Conservation (phyloP, 2,329 filamentous ascomycete species). For the Cytospora chrysosperma region DNA sequence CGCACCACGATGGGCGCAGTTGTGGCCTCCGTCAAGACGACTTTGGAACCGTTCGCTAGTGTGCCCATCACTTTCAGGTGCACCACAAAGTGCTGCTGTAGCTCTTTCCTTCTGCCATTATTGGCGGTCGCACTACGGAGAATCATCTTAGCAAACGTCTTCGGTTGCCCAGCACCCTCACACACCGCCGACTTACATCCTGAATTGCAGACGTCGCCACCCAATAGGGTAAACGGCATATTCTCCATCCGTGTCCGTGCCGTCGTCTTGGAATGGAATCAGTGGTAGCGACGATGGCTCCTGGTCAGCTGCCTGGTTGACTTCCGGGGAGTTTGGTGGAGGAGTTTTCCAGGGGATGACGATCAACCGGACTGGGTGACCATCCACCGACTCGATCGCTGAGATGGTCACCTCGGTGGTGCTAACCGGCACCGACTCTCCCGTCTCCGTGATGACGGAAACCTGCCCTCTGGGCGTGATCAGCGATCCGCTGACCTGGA, state of each 20-base stretch:
- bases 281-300: conserved; percentile 83
- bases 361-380: conserved; percentile 87
- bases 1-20: conserved; percentile 93
- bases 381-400: conserved; percentile 92
- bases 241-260: conserved; percentile 65
- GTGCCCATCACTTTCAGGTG: conserved; percentile 84
- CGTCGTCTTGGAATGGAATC: conserved; percentile 63
- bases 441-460: conserved; percentile 79
- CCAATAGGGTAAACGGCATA: conserved; percentile 89
- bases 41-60: conserved; percentile 77
- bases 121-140: conserved; percentile 78
- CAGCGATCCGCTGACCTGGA: conserved; percentile 90
- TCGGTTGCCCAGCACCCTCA: too few relatives aligned
- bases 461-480: conserved; percentile 76
- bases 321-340: conserved; percentile 71
- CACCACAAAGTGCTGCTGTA: conserved; percentile 94
- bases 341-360: conserved; percentile 98
- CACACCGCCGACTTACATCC: conserved; percentile 57
- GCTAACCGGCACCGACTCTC: conserved; percentile 78
- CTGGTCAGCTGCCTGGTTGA: conserved; percentile 67
- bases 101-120: conserved; percentile 89
- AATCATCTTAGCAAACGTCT: conserved; percentile 25
- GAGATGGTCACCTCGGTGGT: conserved; percentile 85
- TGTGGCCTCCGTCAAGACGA: conserved; percentile 77
- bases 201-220: conserved; percentile 90